Conservation (phyloP, 2,329 filamentous ascomycete genomes). For the Phyllosticta citriasiana region DNA sequence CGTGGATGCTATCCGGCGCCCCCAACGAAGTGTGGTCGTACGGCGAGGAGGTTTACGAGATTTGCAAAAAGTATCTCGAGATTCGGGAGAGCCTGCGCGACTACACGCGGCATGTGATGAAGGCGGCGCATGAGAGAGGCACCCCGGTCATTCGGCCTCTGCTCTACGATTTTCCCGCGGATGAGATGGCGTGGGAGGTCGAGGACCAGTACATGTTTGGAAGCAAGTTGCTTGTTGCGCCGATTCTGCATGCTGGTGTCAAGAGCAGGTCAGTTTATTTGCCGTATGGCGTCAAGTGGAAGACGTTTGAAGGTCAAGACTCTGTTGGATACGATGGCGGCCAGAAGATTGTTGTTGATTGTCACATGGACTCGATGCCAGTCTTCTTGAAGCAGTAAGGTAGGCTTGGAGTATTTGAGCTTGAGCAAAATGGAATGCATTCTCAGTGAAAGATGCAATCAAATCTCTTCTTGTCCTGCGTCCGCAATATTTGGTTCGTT, state of each 20-base stretch:
- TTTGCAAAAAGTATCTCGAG: conserved; percentile 49
- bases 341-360: conserved; percentile 30
- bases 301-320: conserved; percentile 24
- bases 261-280: conserved; percentile 42
- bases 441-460: too few relatives aligned
- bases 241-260: conserved; percentile 43
- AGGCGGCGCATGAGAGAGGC: conserved; percentile 49
- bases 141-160: conserved; percentile 51
- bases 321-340: conserved; percentile 28
- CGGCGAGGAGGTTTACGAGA: conserved; percentile 48
- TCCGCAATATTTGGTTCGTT: too few relatives aligned
- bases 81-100: conserved; percentile 49
- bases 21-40: conserved; percentile 59
- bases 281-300: conserved; percentile 40
- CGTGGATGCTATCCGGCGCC: conserved; percentile 37
- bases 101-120: conserved; percentile 51
- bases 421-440: too few relatives aligned
- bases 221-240: conserved; percentile 46
- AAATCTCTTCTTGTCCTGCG: too few relatives aligned
- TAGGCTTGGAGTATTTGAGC: not conserved
- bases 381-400: conserved; percentile 28
- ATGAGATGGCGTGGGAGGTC: conserved; percentile 45
- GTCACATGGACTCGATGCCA: conserved; percentile 39
- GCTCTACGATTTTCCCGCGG: conserved; percentile 54
- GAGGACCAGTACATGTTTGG: conserved; percentile 58